These are phyloP conservation scores for Ambispora gerdemannii DNA, from an alignment of 192 early-diverging fungal species.

Conservation along the genomic window DNA sequence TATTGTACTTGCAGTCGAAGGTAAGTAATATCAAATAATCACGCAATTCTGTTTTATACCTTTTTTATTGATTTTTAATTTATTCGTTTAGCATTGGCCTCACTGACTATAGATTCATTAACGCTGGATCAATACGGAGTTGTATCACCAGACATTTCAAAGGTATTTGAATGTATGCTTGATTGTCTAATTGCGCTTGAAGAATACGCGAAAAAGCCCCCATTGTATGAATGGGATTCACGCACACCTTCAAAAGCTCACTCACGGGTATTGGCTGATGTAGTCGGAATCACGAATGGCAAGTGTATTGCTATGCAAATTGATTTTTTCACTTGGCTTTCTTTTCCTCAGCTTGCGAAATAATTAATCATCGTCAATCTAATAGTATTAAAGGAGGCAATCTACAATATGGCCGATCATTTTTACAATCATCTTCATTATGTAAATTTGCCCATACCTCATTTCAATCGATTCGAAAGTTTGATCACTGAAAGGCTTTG, in stretches of 20 bases:
- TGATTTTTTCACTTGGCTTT: background rate
- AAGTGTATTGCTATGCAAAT: background rate
- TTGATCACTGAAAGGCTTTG: background rate
- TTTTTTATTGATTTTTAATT: background rate
- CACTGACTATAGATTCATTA: conserved; percentile 27
- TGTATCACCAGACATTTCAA: conserved; percentile 38
- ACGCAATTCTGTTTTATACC: background rate
- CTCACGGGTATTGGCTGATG: background rate
- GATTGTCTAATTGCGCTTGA: conserved; percentile 35
- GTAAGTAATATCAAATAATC: too few relatives aligned
- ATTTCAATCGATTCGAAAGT: conserved; percentile 8
- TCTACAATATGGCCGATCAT: background rate
- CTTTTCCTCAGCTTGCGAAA: background rate
- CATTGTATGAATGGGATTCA: background rate
- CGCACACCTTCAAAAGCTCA: conserved; percentile 2
- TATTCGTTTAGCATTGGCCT: background rate
- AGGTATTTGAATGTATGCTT: conserved; percentile 37
- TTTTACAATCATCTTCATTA: background rate
- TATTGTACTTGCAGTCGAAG: background rate
- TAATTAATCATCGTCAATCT: background rate
- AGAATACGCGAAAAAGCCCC: conserved; percentile 5
- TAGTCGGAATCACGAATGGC: background rate
- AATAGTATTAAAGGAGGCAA: background rate
- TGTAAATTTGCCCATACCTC: background rate
- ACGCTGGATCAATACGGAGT: conserved; percentile 35